Base-by-base conservation (phyloP, 148 eudicot genomes). In the Rhododendron ferrugineum region DNA sequence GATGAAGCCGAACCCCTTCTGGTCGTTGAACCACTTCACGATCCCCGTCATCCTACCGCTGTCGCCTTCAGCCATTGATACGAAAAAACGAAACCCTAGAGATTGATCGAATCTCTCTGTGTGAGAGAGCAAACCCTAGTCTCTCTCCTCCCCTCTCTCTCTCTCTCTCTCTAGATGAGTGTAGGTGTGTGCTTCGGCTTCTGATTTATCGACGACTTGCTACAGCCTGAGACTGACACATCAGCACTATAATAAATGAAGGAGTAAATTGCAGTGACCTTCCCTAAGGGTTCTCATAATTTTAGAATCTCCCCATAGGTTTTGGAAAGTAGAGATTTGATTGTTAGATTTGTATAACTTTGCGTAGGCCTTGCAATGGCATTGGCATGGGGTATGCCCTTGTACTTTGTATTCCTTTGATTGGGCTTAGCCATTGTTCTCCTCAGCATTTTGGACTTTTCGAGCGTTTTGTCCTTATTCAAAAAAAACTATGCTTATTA, bases 21-120 rank as follows among this genome's bases (percentile, higher is more conserved):
- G 83, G 81, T 89, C 93, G 75, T 88, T 92, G 84, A 92, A 92
- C 94, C 94, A 92, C 88, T 92, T 92, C 30, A 92, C 94, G 6
- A 62, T 50, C 8, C 93, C 94, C 68, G 80, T 89, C 84, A 83
- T 7, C 83, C 92, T 86, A 18, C 28, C 74, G 16, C 28, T 79
- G 2, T 87, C 86, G 11, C 86, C 88, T 28, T 88, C 86, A 34
- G 52, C 88, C 90, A 88, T 88, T 50, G 28, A 62, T 66, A 36
- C 87, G 2, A 11, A 2, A 11, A 10, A 14, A 62, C 49, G 47
- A 5, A 37, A 30, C 78, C 32, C 78, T 16, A 1, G 18, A 56
- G 64, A 58, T 58, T 22, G 74, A 64, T n/a, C 3, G 70, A 26
- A 42, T 14, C 42, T 32, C 40, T 30, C 40, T 7, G 14, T 5